Base-by-base conservation (phyloP, 441 rosid genomes). In the Pelargonium cotyledonis region DNA sequence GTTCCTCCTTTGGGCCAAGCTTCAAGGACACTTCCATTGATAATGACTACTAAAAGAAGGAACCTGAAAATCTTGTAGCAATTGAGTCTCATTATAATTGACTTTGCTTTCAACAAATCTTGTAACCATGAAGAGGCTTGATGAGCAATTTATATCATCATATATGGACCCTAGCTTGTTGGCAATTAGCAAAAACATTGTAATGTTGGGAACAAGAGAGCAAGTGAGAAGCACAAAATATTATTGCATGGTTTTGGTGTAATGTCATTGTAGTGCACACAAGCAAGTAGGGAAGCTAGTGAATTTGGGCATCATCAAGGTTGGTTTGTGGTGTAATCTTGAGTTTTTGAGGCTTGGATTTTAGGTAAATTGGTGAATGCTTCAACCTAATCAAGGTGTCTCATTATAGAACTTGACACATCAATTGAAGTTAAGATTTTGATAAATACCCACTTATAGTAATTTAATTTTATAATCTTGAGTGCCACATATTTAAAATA, bases 21-120 rank as follows among this genome's bases (percentile, higher is more conserved):
- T 46, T 67, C 44, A 15, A 67, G 71, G 26, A 23, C 6, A 68
- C 12, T 57, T 40, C 35, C 65, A 63, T 68, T 73, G 51, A 49
- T 62, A 49, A 8, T 66, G 67, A 60, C 18, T 38, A 38, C 5
- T 1, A 12, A 46, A 14, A 72, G 18, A 61, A 67, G 12, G 44
- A 19, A 61, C 40, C 6, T 12, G 31, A 55, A 71, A 31, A 49
- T 18, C 21, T 41, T 62, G 47, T 19, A 41, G 26, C 41, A 6
- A 38, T 38, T 38, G 41, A 38, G 41, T 38, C 41, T 38, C 41
- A 38, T 38, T 38, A 5, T 38, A 5, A 38, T 38, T 38, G 41
- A 1, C 16, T 57, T 31, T 65, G 29, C 9, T 51, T 11, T 65
- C 16, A 44, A 53, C 40, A 18, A 35, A 49, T 64, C 12, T 63